Evolutionary conservation across 2,329 filamentous ascomycete species (phyloP).

Genomic region (Aspergillus luchuensis): DNA sequence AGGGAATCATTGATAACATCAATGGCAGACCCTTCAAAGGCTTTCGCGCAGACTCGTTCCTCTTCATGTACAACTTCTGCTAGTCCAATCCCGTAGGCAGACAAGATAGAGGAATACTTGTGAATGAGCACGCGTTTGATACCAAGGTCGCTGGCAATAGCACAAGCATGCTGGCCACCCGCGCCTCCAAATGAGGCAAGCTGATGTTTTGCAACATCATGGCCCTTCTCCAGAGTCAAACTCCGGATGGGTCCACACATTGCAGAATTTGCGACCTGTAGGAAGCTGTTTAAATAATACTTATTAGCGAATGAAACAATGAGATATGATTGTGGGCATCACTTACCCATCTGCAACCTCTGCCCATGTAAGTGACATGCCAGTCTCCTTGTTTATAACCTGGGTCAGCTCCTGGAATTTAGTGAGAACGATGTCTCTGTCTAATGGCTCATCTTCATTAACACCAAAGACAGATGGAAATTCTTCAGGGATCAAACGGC

Average conservation of each 20-base stretch:
- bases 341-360: constrained; percentile 64
- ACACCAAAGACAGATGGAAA: constrained; percentile 72
- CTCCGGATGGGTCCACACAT: constrained; percentile 79
- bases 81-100: constrained; percentile 87
- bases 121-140: constrained; percentile 83
- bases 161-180: constrained; percentile 86
- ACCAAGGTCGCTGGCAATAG: constrained; percentile 78
- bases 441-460: constrained; percentile 70
- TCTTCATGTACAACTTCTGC: constrained; percentile 83
- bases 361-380: constrained; percentile 67
- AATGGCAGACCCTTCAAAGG: constrained; percentile 11
- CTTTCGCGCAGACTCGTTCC: constrained; percentile 36
- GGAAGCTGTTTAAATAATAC: constrained; percentile 65
- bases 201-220: constrained; percentile 81
- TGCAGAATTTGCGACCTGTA: constrained; percentile 86
- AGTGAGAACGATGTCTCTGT: constrained; percentile 70
- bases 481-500: constrained; percentile 80
- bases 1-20: neutral
- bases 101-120: constrained; percentile 83
- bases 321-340: neutral
- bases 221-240: constrained; percentile 83
- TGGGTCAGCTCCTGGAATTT: constrained; percentile 73
- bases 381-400: constrained; percentile 66
- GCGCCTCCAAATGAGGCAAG: constrained; percentile 88
- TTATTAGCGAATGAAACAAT: neutral